Base-by-base conservation (phyloP, 1,284 basidiomycete species). In the Laetiporus sulphureus region DNA sequence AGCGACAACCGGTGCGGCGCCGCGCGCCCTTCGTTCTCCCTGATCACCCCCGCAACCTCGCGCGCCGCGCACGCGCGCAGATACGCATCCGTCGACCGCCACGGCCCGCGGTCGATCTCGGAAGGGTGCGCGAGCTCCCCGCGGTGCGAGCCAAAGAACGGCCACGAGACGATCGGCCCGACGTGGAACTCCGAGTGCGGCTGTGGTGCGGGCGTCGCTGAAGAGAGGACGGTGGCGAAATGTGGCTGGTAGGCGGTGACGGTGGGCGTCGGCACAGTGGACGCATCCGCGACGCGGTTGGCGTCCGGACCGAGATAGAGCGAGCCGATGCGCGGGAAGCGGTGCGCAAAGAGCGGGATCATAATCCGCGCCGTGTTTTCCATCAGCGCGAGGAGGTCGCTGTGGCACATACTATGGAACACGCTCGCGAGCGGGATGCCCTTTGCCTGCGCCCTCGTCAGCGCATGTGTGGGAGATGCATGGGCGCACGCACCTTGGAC, bases 91-190 rank as follows among this genome's bases (percentile, higher is more conserved):
- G 77, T 72, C 2, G 70, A 70, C 3, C 67, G 45, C 82, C 83
- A 90, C 0, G 86, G 86, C 1, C 86, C 87, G 16, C 86, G 78
- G 51, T 86, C 69, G 32, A 90, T 69, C 51, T 85, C 83, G 18
- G 68, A 63, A 2, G 83, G 76, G 52, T 84, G 79, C 1, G 63
- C 53, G 16, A 87, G 70, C 43, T 83, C 79, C 22, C 86, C 86
- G 25, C 87, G 73, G 51, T 81, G 77, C 6, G 82, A 82, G 32
- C 86, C 86, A 58, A 90, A 90, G 69, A 90, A 90, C 1, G 86
- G 82, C 85, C 87, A 90, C 2, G 85, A 87, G 42, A 90, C 75
- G 54, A 90, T 89, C 5, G 82, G 81, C 2, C 85, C 85, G 30
- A 89, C 68, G 42, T 80, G 75, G 57, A 73, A 77, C 45, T 74